Percentiles rank a stretch among this genome's conserved stretches.
Evolutionary conservation across 2,329 filamentous ascomycete species (phyloP).

Genomic region (Diaporthe citri): DNA sequence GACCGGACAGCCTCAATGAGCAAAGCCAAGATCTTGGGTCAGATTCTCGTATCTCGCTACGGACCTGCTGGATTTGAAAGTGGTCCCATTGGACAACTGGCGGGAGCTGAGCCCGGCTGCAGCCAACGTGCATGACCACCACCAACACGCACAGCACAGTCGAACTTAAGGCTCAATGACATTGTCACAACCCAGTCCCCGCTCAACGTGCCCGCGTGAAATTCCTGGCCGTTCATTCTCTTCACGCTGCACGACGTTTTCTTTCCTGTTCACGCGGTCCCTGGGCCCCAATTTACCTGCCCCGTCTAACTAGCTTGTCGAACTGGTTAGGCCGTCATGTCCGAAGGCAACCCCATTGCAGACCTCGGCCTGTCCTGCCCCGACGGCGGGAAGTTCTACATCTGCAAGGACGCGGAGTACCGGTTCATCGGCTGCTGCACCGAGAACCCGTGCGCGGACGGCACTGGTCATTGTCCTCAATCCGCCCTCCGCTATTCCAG

Average conservation of each 20-base stretch:
- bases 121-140: constrained; percentile 32
- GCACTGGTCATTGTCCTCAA: constrained; percentile 51
- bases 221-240: background rate
- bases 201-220: background rate
- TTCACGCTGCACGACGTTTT: background rate
- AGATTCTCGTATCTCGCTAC: background rate
- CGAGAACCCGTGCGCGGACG: constrained; percentile 50
- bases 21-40: constrained; percentile 5
- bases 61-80: background rate
- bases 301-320: background rate
- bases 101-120: constrained; percentile 12
- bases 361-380: constrained; percentile 46
- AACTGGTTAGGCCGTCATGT: background rate
- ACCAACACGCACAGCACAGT: background rate
- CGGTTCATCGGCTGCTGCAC: constrained; percentile 58
- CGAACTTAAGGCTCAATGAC: constrained; percentile 7
- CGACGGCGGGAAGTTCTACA: constrained; percentile 50
- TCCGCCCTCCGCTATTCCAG: constrained; percentile 46
- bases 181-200: constrained; percentile 13
- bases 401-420: constrained; percentile 48
- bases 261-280: background rate
- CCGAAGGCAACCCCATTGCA: background rate
- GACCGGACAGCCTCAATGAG: background rate
- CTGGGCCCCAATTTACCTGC: background rate
- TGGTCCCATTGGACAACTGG: background rate